Evolutionary conservation across 78 protist genomes (phyloP), one percentile per base, ranked within the genome.

Genomic region (Cavenderia fasciculata): DNA sequence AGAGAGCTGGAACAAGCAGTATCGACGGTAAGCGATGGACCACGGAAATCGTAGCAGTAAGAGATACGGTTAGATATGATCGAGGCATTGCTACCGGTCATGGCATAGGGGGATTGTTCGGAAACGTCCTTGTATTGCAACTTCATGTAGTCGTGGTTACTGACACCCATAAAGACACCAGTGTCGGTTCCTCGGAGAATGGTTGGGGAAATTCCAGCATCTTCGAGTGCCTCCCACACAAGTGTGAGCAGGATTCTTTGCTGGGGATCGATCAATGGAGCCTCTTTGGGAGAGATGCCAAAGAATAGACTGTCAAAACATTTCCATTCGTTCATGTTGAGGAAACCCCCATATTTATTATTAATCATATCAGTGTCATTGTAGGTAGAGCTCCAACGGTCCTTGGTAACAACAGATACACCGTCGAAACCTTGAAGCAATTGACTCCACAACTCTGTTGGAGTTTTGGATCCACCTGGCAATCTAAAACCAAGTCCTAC

Each of bases 1-100:
- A 97, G 87, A 21, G 98, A 86, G 3, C 87, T 47, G 21, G 96
- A 85, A 85, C 98, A 96, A 14, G 98, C 98, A 18, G 98, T 95
- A 65, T 97, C 98, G 18, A 96, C 27, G 0, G 94, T 27, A 25
- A 96, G 7, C 0, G 94, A 68, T 2, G 97, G 97, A 14, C 98
- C 98, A 25, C 46, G 21, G 14, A 96, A 85, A 54, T 94, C 95
- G 46, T 92, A 70, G 6, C 56, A 40, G 40, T 85, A 96, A 18
- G 98, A 86, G 0, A 96, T 18, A 6, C 98, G 72, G 82, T 93
- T 94, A 2, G 96, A 7, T 25, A 77, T 66, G 18, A 96, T 62
- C n/a, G 91, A 31, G 25, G 29, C 57, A 43, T 70, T 43, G 8
- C 49, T 51, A 18, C 95, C 94, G 11, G 92, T 33, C 38, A 72